Base-by-base conservation (phyloP, 2,329 filamentous ascomycete species). In the Diaporthe nobilis region DNA sequence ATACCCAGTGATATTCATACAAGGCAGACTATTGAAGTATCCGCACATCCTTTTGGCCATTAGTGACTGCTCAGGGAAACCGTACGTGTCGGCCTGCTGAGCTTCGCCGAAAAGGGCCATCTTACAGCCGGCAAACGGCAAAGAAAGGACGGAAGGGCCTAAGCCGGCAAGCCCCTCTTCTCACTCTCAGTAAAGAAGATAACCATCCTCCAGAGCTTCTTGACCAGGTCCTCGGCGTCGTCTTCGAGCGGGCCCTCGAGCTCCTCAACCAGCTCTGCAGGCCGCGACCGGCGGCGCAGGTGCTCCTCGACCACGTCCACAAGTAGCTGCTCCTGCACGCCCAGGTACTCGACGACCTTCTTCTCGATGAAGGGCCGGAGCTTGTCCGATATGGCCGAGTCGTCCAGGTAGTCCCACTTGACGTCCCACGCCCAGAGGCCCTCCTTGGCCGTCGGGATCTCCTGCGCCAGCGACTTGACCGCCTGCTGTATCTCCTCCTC, bases 121-220 rank as follows among this genome's bases (percentile, higher is more conserved):
- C 10, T 20, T 15, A 44, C 0, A 8, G 7, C 44, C 44, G 8
- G 20, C 17, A 20, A 37, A 31, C 8, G 13, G 39, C 2, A 17
- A 22, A 47, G 4, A 2, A 28, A 25, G 9, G 2, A 15, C 34
- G 34, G 20, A 25, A 20, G 2, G 2, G 25, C 31, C 78, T 87
- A 95, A 68, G 92, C 91, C 28, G 94, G 94, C 77, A 98, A 87
- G 2, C 96, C 96, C 78, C 95, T 89, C 87, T 97, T 98, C 89
- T 98, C 96, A 81, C 94, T 94, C 85, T 98, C 96, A 8, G 95
- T 97, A 81, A 96, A 98, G 91, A 98, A 98, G 81, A 98, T 98
- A 75, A 98, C 92, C 95, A 98, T 98, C 70, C 96, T 92, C 97
- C 97, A 99, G 49, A 99, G 90, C 87, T 98, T 98, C 90, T 95